phyloP scores from a whole-genome alignment of 2,329 filamentous ascomycete species.

The Alternaria atra region DNA sequence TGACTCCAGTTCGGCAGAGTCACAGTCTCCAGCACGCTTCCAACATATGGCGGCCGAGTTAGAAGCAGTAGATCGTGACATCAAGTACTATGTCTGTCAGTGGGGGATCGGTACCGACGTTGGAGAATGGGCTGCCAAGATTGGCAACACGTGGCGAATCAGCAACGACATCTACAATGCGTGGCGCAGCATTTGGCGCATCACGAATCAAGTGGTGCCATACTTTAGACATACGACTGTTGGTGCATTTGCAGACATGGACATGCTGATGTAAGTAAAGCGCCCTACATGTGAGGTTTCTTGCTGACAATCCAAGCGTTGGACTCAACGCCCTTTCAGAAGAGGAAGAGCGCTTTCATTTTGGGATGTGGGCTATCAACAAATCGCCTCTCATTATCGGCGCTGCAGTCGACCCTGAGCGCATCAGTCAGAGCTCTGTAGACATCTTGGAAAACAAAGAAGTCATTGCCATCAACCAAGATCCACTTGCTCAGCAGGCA shows the following conservation, averaged over 20 bases:
- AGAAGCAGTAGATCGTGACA: conserved; percentile 41
- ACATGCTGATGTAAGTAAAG: conserved; percentile 53
- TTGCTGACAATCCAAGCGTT: conserved; percentile 29
- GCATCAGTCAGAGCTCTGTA: conserved; percentile 32
- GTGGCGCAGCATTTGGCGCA: conserved; percentile 47
- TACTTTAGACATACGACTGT: conserved; percentile 39
- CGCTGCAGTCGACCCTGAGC: conserved; percentile 45
- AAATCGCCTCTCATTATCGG: conserved; percentile 58
- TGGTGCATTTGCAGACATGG: conserved; percentile 51
- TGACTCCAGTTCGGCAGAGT: conserved; percentile 42
- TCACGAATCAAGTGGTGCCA: conserved; percentile 45
- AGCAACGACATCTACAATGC: conserved; percentile 49
- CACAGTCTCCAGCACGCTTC: conserved; percentile 41
- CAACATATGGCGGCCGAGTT: conserved; percentile 40
- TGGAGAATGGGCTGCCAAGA: conserved; percentile 46
- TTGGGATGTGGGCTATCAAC: conserved; percentile 58
- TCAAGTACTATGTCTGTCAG: conserved; percentile 50
- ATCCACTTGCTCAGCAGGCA: conserved; percentile 62
- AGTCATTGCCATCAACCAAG: conserved; percentile 67
- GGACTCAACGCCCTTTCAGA: conserved; percentile 49
- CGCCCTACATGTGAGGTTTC: background rate
- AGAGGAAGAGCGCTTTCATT: conserved; percentile 56
- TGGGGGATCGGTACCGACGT: conserved; percentile 51
- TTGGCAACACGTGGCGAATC: conserved; percentile 50
- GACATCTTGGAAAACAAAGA: conserved; percentile 59